Base-by-base conservation (phyloP, 148 eudicot genomes). In the Persicaria maculosa region DNA sequence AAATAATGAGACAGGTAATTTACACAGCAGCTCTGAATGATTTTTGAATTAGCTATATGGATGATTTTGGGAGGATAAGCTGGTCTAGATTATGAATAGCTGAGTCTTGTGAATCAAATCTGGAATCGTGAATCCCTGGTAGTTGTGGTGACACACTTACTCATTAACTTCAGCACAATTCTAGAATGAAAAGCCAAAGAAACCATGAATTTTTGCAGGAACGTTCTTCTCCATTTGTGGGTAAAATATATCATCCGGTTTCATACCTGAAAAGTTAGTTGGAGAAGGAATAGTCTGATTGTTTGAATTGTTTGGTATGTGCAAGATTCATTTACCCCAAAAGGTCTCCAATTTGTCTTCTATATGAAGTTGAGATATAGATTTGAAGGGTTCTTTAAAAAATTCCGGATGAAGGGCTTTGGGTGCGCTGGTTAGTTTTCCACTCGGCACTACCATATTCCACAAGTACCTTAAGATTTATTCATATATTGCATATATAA, bases 1-100 rank as follows among this genome's bases (percentile, higher is more conserved):
- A 79, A 92, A 92, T 78, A 90, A 89, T 72, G 83, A 85, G 76
- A 88, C 82, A 86, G 97, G 97, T 91, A 40, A 43, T 52, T 53
- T 14, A 69, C 1, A 69, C 36, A 7, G 7, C 8, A 45, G 43
- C 43, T 68, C 47, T 10, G 14, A 7, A 40, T 64, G 45, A 25
- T 31, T 31, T 64, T 15, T 54, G n/a, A 19, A 1, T 54, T 31
- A 31, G 40, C 40, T 31, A 31, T 31, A 1, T 31, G 40, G 40
- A 1, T 31, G 40, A 31, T 31, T 31, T 31, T 1, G 40, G 40
- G 40, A 31, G 40, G 40, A 31, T 31, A 31, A 31, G 40, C 54
- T 12, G 0, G 16, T 0, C 15, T 50, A 50, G 61, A 19, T 55
- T 3, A 7, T 5, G 59, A 55, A 55, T 17, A 17, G 0, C 9